Conservation (phyloP, 768 basidiomycete genomes). For the Kwoniella dejecticola region DNA sequence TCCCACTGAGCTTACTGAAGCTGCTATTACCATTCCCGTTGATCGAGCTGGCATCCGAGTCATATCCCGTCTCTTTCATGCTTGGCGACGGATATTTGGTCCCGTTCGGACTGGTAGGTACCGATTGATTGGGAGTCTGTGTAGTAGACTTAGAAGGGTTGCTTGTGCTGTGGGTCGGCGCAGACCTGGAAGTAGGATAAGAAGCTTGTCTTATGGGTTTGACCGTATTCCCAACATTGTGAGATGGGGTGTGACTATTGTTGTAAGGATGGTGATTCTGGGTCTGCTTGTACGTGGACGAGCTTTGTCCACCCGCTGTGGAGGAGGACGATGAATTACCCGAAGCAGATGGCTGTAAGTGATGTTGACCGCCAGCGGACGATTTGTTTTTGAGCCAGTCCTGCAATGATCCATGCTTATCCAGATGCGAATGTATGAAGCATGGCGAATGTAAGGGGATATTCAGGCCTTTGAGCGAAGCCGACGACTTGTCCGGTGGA, state of each 20-base stretch:
- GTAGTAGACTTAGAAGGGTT: not conserved
- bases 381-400: constrained; percentile 67
- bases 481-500: not conserved
- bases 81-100: constrained; percentile 27
- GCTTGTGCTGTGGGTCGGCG: not conserved
- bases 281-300: not conserved
- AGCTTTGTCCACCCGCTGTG: not conserved
- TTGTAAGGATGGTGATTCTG: not conserved
- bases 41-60: constrained; percentile 32
- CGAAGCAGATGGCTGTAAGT: constrained; percentile 26
- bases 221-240: constrained; percentile 15
- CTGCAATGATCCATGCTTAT: constrained; percentile 73
- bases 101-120: constrained; percentile 22
- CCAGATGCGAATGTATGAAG: constrained; percentile 89
- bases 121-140: constrained; percentile 2
- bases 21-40: constrained; percentile 22
- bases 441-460: constrained; percentile 66
- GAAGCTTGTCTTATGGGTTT: constrained; percentile 11
- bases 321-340: constrained; percentile 3
- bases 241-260: not conserved
- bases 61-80: constrained; percentile 32
- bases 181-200: constrained; percentile 8
- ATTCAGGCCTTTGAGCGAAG: constrained; percentile 1
- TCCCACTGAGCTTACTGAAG: constrained; percentile 14
- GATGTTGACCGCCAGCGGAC: not conserved